Evolutionary conservation across 202 grass and related monocot genomes (phyloP).

Genomic region (Schoenoplectus triqueter): DNA sequence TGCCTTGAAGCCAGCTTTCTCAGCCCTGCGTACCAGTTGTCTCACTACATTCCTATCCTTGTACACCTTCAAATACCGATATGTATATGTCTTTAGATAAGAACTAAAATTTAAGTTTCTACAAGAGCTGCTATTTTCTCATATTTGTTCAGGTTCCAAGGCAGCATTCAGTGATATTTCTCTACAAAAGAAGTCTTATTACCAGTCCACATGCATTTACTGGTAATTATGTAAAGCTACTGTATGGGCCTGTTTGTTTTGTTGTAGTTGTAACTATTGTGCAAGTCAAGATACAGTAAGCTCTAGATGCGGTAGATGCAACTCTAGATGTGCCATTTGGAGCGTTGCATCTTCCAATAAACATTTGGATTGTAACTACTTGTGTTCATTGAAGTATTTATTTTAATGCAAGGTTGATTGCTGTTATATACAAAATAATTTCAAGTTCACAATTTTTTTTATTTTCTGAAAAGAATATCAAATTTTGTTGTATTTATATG

Average conservation of each 20-base stretch:
- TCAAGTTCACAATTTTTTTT: too few relatives aligned
- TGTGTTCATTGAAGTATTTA: too few relatives aligned
- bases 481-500: too few relatives aligned
- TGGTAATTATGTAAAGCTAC: constrained; percentile 7
- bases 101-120: neutral
- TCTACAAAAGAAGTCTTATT: neutral
- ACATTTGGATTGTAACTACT: too few relatives aligned
- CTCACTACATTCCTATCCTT: constrained; percentile 87
- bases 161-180: neutral
- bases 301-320: too few relatives aligned
- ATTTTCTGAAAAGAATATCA: too few relatives aligned
- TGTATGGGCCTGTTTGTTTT: neutral
- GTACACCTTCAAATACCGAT: constrained; percentile 59
- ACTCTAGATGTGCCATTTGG: too few relatives aligned
- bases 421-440: too few relatives aligned
- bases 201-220: neutral
- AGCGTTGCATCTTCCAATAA: too few relatives aligned
- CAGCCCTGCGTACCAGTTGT: constrained; percentile 78
- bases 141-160: neutral
- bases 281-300: too few relatives aligned
- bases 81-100: neutral
- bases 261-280: too few relatives aligned
- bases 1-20: constrained; percentile 85
- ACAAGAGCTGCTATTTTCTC: neutral
- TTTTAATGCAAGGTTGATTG: too few relatives aligned